phyloP scores from a whole-genome alignment of 257 asterid genomes.

The Capsicum baccatum region DNA sequence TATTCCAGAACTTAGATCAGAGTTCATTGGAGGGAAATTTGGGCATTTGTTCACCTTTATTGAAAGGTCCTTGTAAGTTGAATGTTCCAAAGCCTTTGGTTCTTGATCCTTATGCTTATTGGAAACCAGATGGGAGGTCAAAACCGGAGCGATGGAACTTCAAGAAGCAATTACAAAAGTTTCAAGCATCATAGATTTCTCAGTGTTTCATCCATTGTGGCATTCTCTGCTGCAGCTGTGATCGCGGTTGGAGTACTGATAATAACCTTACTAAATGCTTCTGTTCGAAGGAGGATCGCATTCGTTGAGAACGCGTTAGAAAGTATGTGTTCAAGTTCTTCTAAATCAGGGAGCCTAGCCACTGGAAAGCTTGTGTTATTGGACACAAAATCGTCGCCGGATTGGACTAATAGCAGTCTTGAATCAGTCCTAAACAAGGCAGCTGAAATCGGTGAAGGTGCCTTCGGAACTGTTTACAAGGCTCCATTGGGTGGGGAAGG shows the following conservation, averaged over 20 bases:
- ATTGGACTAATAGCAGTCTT: conserved; percentile 48
- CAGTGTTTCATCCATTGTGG: conserved; percentile 78
- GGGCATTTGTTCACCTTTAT: conserved; percentile 85
- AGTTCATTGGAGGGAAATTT: conserved; percentile 78
- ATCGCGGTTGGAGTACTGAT: conserved; percentile 75
- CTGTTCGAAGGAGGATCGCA: conserved; percentile 61
- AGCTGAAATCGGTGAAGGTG: conserved; percentile 78
- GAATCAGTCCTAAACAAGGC: conserved; percentile 70
- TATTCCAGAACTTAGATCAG: conserved; percentile 74
- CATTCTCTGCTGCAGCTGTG: conserved; percentile 76
- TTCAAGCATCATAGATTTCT: conserved; percentile 61
- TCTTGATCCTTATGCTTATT: conserved; percentile 77
- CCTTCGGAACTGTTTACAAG: conserved; percentile 79
- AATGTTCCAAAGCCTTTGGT: conserved; percentile 90
- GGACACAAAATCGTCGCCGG: conserved; percentile 60
- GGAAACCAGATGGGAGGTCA: conserved; percentile 55
- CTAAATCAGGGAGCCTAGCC: conserved; percentile 56
- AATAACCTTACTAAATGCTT: conserved; percentile 70
- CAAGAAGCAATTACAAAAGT: conserved; percentile 29
- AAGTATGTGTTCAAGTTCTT: conserved; percentile 91
- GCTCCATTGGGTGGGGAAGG: conserved; percentile 61
- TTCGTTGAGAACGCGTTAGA: conserved; percentile 73
- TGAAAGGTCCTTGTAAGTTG: conserved; percentile 80
- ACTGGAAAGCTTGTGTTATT: conserved; percentile 72
- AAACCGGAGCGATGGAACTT: conserved; percentile 30